phyloP scores from a whole-genome alignment of 345 rosid genomes.

The Citrus reticulata region DNA sequence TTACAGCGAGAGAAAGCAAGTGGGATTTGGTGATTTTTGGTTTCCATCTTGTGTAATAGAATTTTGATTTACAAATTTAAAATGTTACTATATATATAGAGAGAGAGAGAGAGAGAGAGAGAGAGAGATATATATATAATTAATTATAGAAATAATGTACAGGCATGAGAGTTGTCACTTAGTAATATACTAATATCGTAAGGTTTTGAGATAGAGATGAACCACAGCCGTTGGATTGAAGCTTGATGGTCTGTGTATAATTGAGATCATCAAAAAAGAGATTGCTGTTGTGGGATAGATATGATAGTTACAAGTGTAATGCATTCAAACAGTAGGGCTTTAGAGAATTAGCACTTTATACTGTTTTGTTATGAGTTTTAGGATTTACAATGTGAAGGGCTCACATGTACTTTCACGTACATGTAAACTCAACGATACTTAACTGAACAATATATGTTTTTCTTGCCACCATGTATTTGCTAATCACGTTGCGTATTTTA shows the following conservation, averaged over 20 bases:
- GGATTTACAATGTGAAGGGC: neutral
- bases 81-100: neutral
- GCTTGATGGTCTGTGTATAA: neutral
- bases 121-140: too few relatives aligned
- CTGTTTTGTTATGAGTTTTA: neutral
- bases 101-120: rapidly evolving
- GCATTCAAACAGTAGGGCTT: neutral
- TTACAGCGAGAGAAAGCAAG: conserved; percentile 14
- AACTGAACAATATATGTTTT: neutral
- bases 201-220: neutral
- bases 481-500: too few relatives aligned
- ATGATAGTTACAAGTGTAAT: neutral
- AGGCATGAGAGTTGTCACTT: neutral
- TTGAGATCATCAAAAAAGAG: neutral
- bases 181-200: neutral
- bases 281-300: neutral
- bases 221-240: neutral
- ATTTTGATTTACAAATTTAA: neutral
- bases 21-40: conserved; percentile 18
- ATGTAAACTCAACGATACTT: neutral
- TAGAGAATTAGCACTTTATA: neutral
- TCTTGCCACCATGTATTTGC: neutral
- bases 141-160: neutral
- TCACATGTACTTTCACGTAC: neutral
- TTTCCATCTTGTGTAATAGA: neutral